Evolutionary conservation across 1,284 basidiomycete genomes (phyloP).

Genomic region (Thelephora terrestris): DNA sequence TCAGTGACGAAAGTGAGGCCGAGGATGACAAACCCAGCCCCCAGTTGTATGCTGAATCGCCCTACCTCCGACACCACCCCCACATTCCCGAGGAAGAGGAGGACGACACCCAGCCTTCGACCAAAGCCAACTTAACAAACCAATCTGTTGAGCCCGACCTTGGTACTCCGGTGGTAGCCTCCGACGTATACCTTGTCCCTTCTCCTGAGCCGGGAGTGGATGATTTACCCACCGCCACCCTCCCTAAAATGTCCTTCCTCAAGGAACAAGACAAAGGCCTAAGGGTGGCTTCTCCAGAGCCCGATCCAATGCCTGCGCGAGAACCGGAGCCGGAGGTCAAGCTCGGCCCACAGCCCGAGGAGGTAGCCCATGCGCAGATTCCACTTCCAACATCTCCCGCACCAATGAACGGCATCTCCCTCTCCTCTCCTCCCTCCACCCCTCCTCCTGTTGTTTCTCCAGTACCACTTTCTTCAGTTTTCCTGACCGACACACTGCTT

Average conservation of each 20-base stretch:
- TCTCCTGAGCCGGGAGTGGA: conserved; percentile 25
- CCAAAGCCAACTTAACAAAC: conserved; percentile 20
- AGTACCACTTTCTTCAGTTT: background rate
- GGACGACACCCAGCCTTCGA: conserved; percentile 20
- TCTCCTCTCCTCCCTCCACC: conserved; percentile 6
- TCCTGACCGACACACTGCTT: conserved; percentile 11
- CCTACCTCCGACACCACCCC: conserved; percentile 34
- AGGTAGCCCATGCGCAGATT: conserved; percentile 5
- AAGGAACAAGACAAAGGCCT: conserved; percentile 5
- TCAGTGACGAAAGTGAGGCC: conserved; percentile 74
- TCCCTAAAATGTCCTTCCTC: conserved; percentile 31
- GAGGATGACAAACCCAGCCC: conserved; percentile 31
- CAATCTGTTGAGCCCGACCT: conserved; percentile 13
- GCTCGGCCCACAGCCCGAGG: conserved; percentile 3
- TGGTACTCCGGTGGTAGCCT: conserved; percentile 19
- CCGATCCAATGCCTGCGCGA: background rate
- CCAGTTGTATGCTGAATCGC: conserved; percentile 10
- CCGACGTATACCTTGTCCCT: conserved; percentile 23
- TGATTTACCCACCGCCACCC: conserved; percentile 33
- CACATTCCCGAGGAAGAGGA: conserved; percentile 56
- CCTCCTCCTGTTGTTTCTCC: background rate
- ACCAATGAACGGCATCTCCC: conserved; percentile 3
- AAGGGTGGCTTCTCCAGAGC: conserved; percentile 9
- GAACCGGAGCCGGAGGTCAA: background rate
- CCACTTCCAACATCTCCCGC: conserved; percentile 9